phyloP scores from a whole-genome alignment of 495 filamentous ascomycete species.

The Bryoglossum gracile region DNA sequence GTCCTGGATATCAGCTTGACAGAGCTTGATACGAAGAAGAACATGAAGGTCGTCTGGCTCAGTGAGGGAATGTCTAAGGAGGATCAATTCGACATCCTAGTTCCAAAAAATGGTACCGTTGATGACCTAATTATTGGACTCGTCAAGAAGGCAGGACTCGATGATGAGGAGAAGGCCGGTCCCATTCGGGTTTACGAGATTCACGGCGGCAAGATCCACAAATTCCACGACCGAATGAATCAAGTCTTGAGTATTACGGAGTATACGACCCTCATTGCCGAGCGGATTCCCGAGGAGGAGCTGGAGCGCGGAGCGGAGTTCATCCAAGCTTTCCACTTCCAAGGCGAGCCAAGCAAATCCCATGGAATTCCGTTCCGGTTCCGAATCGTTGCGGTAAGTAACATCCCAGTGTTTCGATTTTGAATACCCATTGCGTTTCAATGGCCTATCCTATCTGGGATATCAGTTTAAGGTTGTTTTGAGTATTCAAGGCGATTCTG shows the following conservation, averaged over 20 bases:
- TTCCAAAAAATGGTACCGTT: slow-evolving; percentile 73
- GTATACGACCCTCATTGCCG: slow-evolving; percentile 75
- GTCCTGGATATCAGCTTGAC: slow-evolving; percentile 87
- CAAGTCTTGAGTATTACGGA: slow-evolving; percentile 71
- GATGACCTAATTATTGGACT: slow-evolving; percentile 66
- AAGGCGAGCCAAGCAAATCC: slow-evolving; percentile 69
- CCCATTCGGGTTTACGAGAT: slow-evolving; percentile 70
- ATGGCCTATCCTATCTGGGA: background rate
- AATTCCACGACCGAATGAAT: slow-evolving; percentile 56
- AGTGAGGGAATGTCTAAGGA: slow-evolving; percentile 88
- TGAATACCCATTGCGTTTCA: background rate
- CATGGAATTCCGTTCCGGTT: slow-evolving; percentile 87
- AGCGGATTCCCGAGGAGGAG: slow-evolving; percentile 70
- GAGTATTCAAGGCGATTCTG: too few relatives aligned
- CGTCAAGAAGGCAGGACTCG: slow-evolving; percentile 69
- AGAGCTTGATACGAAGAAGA: slow-evolving; percentile 87
- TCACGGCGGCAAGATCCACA: slow-evolving; percentile 70
- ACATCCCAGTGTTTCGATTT: background rate
- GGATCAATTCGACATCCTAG: slow-evolving; percentile 70
- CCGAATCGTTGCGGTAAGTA: slow-evolving; percentile 69
- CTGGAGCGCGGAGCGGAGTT: slow-evolving; percentile 44
- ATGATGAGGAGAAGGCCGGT: slow-evolving; percentile 59
- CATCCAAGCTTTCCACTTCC: slow-evolving; percentile 84
- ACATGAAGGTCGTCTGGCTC: slow-evolving; percentile 71
- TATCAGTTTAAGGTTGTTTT: too few relatives aligned